Evolutionary conservation across 179 eudicot species (phyloP).

Genomic region (Beta lomatogona): DNA sequence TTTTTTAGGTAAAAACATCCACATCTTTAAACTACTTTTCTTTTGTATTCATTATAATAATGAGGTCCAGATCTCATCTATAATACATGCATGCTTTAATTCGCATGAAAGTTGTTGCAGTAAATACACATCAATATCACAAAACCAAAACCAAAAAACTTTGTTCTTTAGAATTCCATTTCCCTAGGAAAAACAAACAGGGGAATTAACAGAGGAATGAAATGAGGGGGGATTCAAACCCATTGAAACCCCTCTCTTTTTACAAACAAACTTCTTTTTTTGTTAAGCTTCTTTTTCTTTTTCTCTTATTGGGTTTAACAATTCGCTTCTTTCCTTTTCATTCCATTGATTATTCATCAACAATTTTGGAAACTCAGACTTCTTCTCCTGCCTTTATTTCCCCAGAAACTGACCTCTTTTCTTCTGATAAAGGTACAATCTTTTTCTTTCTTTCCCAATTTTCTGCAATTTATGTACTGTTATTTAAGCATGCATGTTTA

Average conservation of each 20-base stretch:
- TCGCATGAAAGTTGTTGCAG: background rate
- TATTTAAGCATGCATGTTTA: background rate
- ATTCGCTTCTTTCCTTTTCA: slow-evolving; percentile 42
- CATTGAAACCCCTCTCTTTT: slow-evolving; percentile 27
- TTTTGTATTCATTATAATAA: background rate
- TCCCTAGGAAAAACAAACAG: background rate
- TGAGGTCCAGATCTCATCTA: background rate
- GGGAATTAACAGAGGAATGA: slow-evolving; percentile 6
- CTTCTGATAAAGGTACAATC: slow-evolving; percentile 24
- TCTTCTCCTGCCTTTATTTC: background rate
- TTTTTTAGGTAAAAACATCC: background rate
- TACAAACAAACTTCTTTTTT: slow-evolving; percentile 28
- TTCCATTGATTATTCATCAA: slow-evolving; percentile 21
- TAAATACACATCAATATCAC: background rate
- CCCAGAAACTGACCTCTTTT: background rate
- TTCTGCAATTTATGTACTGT: background rate
- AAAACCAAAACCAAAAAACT: background rate
- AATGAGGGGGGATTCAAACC: slow-evolving; percentile 32
- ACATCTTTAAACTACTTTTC: background rate
- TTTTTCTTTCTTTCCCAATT: background rate
- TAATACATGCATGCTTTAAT: background rate
- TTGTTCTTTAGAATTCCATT: background rate
- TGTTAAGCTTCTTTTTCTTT: slow-evolving; percentile 38
- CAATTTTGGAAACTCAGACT: slow-evolving; percentile 15
- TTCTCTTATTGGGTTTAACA: slow-evolving; percentile 43